These are phyloP conservation scores for Cinchona pubescens DNA, from an alignment of 257 asterid genomes.

Conservation along the genomic window DNA sequence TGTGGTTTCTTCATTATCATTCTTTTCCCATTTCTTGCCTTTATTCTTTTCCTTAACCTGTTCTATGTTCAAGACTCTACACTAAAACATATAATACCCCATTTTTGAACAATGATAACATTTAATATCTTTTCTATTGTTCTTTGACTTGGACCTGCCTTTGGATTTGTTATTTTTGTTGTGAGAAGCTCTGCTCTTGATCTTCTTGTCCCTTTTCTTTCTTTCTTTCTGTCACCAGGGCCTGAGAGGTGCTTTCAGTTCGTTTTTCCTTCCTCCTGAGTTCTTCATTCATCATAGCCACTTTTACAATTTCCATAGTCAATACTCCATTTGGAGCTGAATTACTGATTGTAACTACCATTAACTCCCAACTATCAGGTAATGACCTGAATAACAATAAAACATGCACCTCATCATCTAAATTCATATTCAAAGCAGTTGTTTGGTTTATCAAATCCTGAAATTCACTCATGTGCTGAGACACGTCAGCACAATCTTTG, in stretches of 20 bases:
- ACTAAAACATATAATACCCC: too few species aligned
- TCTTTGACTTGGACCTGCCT: too few species aligned
- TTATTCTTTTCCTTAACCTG: too few species aligned
- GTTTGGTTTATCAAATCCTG: not conserved
- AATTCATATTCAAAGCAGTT: not conserved
- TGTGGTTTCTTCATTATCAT: too few species aligned
- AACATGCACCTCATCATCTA: constrained; percentile 10
- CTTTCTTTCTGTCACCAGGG: not conserved
- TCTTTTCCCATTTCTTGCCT: too few species aligned
- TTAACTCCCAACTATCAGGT: not conserved
- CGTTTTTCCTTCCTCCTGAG: not conserved
- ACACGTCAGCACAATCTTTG: not conserved
- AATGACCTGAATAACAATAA: not conserved
- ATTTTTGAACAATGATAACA: too few species aligned
- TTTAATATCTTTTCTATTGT: too few species aligned
- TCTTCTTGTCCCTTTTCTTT: too few species aligned
- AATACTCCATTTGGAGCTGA: not conserved
- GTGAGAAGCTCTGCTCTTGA: not conserved
- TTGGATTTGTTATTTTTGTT: too few species aligned
- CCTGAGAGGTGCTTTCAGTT: too few species aligned
- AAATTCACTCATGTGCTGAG: not conserved
- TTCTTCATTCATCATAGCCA: not conserved
- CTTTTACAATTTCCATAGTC: not conserved
- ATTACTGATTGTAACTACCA: not conserved
- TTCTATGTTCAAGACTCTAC: too few species aligned